Evolutionary conservation across 108 stramenopile genomes (phyloP).

Genomic region (Pseudonitzschia multistriata): DNA sequence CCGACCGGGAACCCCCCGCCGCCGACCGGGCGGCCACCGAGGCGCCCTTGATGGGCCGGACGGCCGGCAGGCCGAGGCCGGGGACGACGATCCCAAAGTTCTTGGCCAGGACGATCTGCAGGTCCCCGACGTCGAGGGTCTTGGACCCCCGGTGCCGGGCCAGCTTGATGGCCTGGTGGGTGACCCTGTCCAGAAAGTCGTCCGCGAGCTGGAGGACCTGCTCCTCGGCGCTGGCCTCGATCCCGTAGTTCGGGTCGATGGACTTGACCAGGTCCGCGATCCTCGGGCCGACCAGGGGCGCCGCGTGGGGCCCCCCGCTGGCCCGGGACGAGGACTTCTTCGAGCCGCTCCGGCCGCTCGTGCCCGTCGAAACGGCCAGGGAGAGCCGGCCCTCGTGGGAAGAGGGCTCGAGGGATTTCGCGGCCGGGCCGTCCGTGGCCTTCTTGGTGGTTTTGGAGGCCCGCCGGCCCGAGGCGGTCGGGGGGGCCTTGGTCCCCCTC

Average conservation of each 20-base stretch:
- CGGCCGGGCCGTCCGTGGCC: neutral
- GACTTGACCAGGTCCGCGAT: conserved; percentile 54
- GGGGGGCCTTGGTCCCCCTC: conserved; percentile 5
- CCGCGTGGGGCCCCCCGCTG: conserved; percentile 42
- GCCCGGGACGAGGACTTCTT: neutral
- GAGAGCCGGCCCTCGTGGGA: conserved; percentile 47
- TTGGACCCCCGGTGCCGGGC: conserved; percentile 75
- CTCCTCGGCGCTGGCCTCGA: conserved; percentile 78
- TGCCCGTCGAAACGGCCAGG: conserved; percentile 3
- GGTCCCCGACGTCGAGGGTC: conserved; percentile 70
- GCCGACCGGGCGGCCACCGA: conserved; percentile 9
- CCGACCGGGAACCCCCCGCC: neutral
- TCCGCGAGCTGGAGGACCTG: conserved; percentile 73
- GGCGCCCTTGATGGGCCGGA: conserved; percentile 28
- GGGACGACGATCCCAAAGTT: conserved; percentile 77
- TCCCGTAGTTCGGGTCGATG: conserved; percentile 71
- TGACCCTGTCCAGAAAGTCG: conserved; percentile 78
- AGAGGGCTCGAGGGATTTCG: conserved; percentile 35
- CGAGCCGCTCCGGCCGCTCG: neutral
- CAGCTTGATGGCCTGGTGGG: conserved; percentile 50
- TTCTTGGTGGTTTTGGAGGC: conserved; percentile 4
- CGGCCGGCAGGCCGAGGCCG: conserved; percentile 60
- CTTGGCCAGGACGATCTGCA: conserved; percentile 76
- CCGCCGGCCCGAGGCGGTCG: conserved; percentile 6
- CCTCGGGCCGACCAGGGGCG: conserved; percentile 68